Percentiles rank a stretch among this genome's conserved stretches.
Evolutionary conservation across 192 early-diverging fungal genomes (phyloP).

Genomic region (Mortierella claussenii): DNA sequence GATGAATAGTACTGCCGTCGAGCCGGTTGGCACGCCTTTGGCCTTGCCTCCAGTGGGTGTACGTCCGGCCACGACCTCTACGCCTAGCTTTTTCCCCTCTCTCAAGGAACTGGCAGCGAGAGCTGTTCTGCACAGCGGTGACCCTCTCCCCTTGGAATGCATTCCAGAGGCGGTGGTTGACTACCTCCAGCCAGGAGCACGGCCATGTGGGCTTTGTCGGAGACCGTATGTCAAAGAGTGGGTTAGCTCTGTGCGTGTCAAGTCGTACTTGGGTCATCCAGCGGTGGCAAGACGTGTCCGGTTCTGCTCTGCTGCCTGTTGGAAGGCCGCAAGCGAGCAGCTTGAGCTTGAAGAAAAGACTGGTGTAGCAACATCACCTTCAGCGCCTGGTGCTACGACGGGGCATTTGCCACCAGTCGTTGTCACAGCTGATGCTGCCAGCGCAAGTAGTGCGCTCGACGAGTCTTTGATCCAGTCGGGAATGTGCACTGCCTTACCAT

Average conservation of each 20-base stretch:
- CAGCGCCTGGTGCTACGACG: slow-evolving; percentile 7
- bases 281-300: slow-evolving; percentile 62
- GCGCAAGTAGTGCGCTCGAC: neutral
- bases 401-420: slow-evolving; percentile 34
- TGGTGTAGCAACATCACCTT: neutral
- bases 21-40: neutral
- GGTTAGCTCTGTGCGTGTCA: slow-evolving; percentile 63
- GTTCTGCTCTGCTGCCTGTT: slow-evolving; percentile 60
- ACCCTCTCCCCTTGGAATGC: slow-evolving; percentile 31
- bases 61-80: neutral
- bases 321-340: slow-evolving; percentile 42
- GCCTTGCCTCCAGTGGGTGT: neutral
- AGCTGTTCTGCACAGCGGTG: slow-evolving; percentile 30
- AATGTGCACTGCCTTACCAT: slow-evolving; percentile 3
- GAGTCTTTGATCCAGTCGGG: neutral
- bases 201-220: slow-evolving; percentile 52
- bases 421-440: neutral
- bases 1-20: too few relatives aligned
- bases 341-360: slow-evolving; percentile 40
- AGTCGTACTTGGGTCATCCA: slow-evolving; percentile 62
- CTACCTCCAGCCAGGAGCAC: slow-evolving; percentile 47
- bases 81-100: slow-evolving; percentile 52
- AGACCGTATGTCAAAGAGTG: slow-evolving; percentile 64
- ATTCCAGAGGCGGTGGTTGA: slow-evolving; percentile 37
- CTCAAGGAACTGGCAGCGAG: slow-evolving; percentile 58